Evolutionary conservation across 164 flowering plant genomes (phyloP), one percentile per base, ranked within the genome.

Genomic region (Taxillus chinensis): DNA sequence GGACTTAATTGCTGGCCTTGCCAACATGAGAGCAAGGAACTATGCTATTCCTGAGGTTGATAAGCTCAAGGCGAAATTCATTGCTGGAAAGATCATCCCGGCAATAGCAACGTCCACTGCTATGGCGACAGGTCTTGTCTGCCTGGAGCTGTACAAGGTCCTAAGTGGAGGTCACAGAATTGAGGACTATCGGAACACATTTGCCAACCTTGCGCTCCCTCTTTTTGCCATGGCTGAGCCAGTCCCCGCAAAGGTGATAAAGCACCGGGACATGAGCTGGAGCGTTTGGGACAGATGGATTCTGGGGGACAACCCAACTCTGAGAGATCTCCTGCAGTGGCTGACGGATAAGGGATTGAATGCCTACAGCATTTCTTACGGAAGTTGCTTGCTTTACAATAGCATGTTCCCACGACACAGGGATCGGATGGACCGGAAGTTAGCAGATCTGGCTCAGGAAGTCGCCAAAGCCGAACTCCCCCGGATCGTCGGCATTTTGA

Each of bases 211-310:
- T 41, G 93, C 90, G 11, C 80, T 90, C 46, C 96, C 96, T 10
- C 68, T 90, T 6, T 90, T 90, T 71, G 80, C 96, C 11, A 86
- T 87, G 73, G 92, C 95, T 2, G 92, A 86, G 77, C 96, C 96
- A 5, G 92, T 87, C 3, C 96, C 95, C 1, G 92, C 97, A 0
- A 86, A 87, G 74, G 86, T 84, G 42, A 76, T 86, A 56, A 87
- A 87, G 80, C 90, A 87, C 67, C 75, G 62, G 46, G 87, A 83
- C 62, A 77, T 80, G 90, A 80, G 78, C 58, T 90, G 97, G 97
- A 90, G 92, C 3, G 85, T 86, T 2, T 90, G 97, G 97, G 97
- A 90, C 70, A 74, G 97, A 45, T 90, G 97, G 97, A 70, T 82
- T 40, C 17, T 90, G 2, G 70, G 45, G 68, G 79, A 68, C 58